These are phyloP conservation scores for Geranium brycei DNA, from an alignment of 345 rosid genomes.

Conservation along the genomic window DNA sequence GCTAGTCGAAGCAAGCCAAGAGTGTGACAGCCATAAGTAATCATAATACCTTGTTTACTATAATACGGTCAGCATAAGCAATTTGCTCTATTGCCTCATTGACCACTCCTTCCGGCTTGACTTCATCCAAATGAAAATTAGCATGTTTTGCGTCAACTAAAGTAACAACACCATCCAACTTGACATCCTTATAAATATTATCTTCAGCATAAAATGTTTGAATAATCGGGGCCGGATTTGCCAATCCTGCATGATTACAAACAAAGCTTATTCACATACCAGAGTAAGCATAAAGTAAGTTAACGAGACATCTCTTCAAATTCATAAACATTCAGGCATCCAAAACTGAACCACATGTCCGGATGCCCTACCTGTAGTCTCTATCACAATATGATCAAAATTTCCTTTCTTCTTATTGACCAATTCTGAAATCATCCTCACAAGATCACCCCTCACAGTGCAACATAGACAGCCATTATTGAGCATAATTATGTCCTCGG, in stretches of 20 bases:
- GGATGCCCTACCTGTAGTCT: conserved; percentile 60
- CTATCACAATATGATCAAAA: conserved; percentile 86
- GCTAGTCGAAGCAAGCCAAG: no score
- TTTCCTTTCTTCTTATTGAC: conserved; percentile 70
- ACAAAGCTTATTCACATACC: background rate
- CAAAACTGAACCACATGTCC: background rate
- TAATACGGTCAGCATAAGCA: conserved; percentile 87
- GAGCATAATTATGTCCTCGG: conserved; percentile 85
- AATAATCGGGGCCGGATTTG: conserved; percentile 95
- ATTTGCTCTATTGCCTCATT: conserved; percentile 97
- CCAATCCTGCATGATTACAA: conserved; percentile 47
- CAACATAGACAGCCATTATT: conserved; percentile 97
- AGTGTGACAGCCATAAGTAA: no score
- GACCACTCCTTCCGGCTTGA: conserved; percentile 80
- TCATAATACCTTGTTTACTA: conserved; percentile 63
- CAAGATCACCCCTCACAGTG: conserved; percentile 96
- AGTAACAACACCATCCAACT: conserved; percentile 89
- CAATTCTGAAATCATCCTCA: conserved; percentile 78
- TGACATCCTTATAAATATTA: conserved; percentile 64
- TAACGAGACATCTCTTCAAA: background rate
- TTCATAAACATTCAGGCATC: background rate
- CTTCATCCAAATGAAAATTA: conserved; percentile 66
- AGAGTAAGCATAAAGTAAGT: background rate
- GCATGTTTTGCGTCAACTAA: conserved; percentile 96
- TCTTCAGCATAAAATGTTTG: conserved; percentile 96